phyloP scores from a whole-genome alignment of 805 yeast species.

The Saccharomycopsis oosterbeekiorum region DNA sequence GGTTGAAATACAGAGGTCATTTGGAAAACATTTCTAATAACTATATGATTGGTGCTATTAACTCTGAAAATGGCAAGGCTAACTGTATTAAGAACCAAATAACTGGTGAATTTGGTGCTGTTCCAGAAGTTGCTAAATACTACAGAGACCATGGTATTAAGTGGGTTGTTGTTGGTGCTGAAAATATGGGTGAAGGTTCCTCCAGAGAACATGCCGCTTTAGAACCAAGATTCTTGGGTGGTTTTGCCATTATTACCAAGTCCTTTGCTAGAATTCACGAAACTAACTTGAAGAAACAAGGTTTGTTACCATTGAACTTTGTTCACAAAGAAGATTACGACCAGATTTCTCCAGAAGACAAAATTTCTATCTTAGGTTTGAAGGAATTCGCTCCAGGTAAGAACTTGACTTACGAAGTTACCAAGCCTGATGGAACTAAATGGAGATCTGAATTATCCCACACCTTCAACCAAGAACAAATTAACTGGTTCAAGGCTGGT shows the following conservation, averaged over 20 bases:
- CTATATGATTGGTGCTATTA: conserved; percentile 99
- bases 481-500: conserved; percentile 98
- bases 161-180: conserved; percentile 98
- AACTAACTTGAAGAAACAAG: conserved; percentile 99
- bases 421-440: conserved; percentile 60
- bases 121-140: conserved; percentile 92
- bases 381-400: conserved; percentile 87
- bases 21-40: conserved; percentile 96
- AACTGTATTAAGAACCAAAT: conserved; percentile 81
- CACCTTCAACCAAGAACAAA: conserved; percentile 94
- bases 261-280: conserved; percentile 99
- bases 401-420: conserved; percentile 67
- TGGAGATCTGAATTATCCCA: conserved; percentile 92
- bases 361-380: conserved; percentile 78
- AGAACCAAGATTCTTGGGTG: conserved; percentile 99
- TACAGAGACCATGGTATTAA: conserved; percentile 88
- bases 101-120: conserved; percentile 89
- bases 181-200: conserved; percentile 99
- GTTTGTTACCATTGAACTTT: conserved; percentile 94
- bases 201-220: conserved; percentile 99
- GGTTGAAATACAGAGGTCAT: conserved; percentile 99
- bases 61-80: conserved; percentile 92
- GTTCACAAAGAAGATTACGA: conserved; percentile 84
- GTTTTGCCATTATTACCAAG: conserved; percentile 93
- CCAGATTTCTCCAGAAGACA: conserved; percentile 85